phyloP scores from a whole-genome alignment of 371 early-diverging fungal genomes.

The Mortierella polycephala region DNA sequence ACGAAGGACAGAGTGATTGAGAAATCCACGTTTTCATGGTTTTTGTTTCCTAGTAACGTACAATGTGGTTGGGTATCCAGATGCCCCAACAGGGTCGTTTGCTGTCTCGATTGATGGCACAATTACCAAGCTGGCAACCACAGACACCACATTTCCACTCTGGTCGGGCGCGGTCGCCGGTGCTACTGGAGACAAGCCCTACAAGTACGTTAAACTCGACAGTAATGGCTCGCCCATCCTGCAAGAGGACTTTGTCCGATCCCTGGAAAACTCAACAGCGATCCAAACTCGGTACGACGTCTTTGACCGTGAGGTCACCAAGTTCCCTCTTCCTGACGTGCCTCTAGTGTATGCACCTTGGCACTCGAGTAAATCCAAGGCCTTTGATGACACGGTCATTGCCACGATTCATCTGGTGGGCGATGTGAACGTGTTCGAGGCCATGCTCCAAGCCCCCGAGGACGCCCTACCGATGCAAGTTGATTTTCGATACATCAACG shows the following conservation, averaged over 20 bases:
- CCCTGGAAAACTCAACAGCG: background rate
- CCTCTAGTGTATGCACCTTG: constrained; percentile 57
- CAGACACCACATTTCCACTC: constrained; percentile 10
- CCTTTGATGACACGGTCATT: constrained; percentile 34
- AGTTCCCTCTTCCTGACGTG: constrained; percentile 56
- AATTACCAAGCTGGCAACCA: constrained; percentile 17
- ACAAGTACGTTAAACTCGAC: constrained; percentile 22
- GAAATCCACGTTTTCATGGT: background rate
- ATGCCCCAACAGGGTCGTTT: constrained; percentile 2
- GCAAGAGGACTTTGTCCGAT: constrained; percentile 10
- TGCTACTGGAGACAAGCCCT: background rate
- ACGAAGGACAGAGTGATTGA: background rate
- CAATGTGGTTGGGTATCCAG: constrained; percentile 26
- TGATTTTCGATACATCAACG: constrained; percentile 56
- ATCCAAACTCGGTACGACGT: constrained; percentile 13
- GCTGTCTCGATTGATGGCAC: constrained; percentile 11
- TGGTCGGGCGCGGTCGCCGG: constrained; percentile 17
- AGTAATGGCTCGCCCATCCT: background rate
- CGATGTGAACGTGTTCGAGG: constrained; percentile 44
- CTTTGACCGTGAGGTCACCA: constrained; percentile 55
- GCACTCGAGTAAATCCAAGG: constrained; percentile 10
- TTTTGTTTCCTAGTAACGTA: constrained; percentile 37
- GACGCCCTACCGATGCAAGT: constrained; percentile 20
- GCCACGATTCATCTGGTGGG: constrained; percentile 59
- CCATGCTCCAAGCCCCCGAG: constrained; percentile 34